phyloP scores from a whole-genome alignment of 495 filamentous ascomycete genomes.

The Pyrenopolyporus hunteri region DNA sequence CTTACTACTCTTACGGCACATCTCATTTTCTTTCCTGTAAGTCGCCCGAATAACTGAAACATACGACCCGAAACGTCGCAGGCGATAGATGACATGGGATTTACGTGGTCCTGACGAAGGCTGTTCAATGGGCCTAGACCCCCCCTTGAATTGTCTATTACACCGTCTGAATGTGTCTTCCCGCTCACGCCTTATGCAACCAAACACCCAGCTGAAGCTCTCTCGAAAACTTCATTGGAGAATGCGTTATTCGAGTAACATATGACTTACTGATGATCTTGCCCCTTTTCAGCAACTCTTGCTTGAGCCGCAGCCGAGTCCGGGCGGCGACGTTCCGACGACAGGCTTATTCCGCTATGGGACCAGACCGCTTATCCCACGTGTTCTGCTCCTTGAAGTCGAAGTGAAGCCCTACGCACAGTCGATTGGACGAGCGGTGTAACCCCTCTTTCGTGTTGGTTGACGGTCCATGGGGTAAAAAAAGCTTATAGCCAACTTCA shows the following conservation, averaged over 20 bases:
- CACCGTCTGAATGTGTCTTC: constrained; percentile 18
- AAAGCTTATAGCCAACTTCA: not conserved
- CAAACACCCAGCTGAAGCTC: constrained; percentile 22
- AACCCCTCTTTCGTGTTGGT: constrained; percentile 1
- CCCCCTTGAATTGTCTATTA: constrained; percentile 12
- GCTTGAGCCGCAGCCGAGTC: constrained; percentile 39
- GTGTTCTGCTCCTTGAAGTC: constrained; percentile 14
- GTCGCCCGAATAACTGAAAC: not conserved
- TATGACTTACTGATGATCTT: constrained; percentile 36
- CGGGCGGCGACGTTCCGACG: constrained; percentile 34
- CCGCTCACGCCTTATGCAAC: constrained; percentile 25
- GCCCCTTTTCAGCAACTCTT: constrained; percentile 25
- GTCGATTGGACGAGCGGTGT: constrained; percentile 9
- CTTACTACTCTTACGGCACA: not conserved
- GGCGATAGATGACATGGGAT: constrained; percentile 2
- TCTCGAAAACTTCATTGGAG: constrained; percentile 29
- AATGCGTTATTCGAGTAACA: constrained; percentile 22
- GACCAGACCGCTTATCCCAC: constrained; percentile 32
- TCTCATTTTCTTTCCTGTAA: not conserved
- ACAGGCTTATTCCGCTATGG: constrained; percentile 20
- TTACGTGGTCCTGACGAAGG: constrained; percentile 24
- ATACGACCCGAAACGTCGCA: not conserved
- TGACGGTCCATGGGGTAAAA: not conserved
- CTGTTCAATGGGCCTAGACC: constrained; percentile 28
- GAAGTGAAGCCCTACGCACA: not conserved